These are phyloP conservation scores for Protostelium mycophagum DNA, from an alignment of 78 protist genomes.

Conservation along the genomic window DNA sequence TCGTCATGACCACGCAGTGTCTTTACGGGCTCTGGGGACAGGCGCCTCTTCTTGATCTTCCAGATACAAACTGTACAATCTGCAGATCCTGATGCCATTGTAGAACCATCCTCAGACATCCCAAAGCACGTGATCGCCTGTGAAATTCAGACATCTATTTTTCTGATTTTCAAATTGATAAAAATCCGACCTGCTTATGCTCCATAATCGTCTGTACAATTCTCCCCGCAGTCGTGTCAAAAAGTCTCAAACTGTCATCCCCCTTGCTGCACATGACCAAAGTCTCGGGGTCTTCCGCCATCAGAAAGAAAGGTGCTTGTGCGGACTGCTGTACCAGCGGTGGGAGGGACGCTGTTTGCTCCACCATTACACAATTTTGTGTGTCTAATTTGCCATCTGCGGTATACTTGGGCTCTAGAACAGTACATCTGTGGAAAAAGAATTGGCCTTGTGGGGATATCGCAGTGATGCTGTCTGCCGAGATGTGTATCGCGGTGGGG, in stretches of 20 bases:
- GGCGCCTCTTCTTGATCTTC: neutral
- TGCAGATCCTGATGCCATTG: constrained; percentile 43
- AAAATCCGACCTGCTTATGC: neutral
- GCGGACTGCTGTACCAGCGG: neutral
- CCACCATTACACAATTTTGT: neutral
- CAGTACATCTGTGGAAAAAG: neutral
- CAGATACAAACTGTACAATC: constrained; percentile 54
- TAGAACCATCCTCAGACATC: neutral
- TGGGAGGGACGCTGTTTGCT: neutral
- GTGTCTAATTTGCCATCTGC: neutral
- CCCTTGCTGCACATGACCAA: neutral
- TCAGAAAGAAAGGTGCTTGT: neutral
- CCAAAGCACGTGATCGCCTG: constrained; percentile 52
- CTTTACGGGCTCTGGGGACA: constrained; percentile 17
- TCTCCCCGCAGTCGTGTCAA: neutral
- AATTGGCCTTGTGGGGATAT: neutral
- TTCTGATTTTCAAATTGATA: neutral
- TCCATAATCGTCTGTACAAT: neutral
- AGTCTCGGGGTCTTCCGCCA: neutral
- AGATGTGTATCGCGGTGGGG: neutral
- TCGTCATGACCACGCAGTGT: constrained; percentile 31
- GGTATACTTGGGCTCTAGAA: neutral
- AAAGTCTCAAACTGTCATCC: neutral
- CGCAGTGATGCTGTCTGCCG: neutral
- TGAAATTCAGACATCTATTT: neutral